Evolutionary conservation across 2,329 filamentous ascomycete species (phyloP).

Genomic region (Leptographium procerum): DNA sequence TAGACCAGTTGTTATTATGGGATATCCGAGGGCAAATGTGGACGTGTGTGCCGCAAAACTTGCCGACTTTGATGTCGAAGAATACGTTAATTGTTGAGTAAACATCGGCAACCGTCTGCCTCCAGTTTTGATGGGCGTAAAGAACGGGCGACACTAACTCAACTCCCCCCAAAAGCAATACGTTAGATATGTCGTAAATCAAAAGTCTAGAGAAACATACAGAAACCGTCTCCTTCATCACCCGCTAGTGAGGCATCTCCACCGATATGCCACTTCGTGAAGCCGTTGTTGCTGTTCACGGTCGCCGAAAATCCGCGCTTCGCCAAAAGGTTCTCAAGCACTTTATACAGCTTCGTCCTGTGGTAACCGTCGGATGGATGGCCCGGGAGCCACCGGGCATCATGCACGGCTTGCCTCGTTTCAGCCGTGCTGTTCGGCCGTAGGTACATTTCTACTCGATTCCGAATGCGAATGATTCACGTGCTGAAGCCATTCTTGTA

Average conservation of each 20-base stretch:
- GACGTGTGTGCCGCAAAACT: neutral
- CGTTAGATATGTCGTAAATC: neutral
- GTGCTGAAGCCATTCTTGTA: too few relatives aligned
- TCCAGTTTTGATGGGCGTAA: neutral
- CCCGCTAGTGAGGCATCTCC: neutral
- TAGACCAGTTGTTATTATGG: neutral
- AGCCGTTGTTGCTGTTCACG: too few relatives aligned
- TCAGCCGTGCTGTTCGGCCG: too few relatives aligned
- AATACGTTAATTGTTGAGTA: neutral
- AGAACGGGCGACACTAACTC: neutral
- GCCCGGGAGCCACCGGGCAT: too few relatives aligned
- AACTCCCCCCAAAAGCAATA: neutral
- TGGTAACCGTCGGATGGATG: too few relatives aligned
- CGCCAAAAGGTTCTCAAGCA: too few relatives aligned
- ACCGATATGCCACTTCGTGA: neutral
- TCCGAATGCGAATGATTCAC: too few relatives aligned
- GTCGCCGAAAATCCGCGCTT: too few relatives aligned
- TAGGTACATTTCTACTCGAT: too few relatives aligned
- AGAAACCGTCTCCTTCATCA: neutral
- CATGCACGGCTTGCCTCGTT: too few relatives aligned
- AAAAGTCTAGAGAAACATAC: neutral
- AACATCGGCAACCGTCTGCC: accelerated
- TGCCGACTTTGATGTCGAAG: neutral
- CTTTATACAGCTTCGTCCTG: too few relatives aligned
- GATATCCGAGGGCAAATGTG: neutral